These are phyloP conservation scores for Potentilla sterilis DNA, from an alignment of 306 rosid genomes.

Conservation along the genomic window DNA sequence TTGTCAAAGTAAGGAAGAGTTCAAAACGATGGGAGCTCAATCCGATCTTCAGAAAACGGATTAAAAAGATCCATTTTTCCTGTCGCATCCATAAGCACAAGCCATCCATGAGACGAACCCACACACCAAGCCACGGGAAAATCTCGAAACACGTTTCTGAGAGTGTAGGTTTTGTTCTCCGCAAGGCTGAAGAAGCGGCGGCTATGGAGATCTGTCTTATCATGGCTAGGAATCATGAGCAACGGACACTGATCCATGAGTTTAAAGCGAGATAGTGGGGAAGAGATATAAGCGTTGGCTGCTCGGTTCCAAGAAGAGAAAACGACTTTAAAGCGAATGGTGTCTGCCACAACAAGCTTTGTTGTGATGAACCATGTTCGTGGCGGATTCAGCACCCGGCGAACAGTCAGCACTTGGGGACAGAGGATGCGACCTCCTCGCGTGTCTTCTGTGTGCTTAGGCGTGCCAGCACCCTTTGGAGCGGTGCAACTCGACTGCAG, in stretches of 20 bases:
- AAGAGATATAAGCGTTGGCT: background rate
- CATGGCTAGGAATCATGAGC: constrained; percentile 2
- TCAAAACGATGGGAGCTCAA: background rate
- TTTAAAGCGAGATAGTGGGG: background rate
- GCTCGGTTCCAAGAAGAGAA: background rate
- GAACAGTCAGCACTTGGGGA: too few relatives aligned
- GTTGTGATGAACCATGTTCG: background rate
- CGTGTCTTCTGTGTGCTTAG: too few relatives aligned
- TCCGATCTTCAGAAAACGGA: background rate
- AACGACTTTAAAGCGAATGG: background rate
- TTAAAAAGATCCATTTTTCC: background rate
- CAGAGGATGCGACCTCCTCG: too few relatives aligned
- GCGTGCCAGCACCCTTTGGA: too few relatives aligned
- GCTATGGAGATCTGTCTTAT: background rate
- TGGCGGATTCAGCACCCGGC: too few relatives aligned
- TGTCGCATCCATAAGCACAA: background rate
- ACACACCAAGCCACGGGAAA: background rate
- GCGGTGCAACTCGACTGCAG: too few relatives aligned
- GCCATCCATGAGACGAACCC: constrained; percentile 4
- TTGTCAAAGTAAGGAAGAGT: background rate
- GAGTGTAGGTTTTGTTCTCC: background rate
- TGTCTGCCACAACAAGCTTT: background rate
- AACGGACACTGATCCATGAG: constrained; percentile 1
- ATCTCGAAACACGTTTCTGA: background rate
- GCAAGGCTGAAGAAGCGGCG: constrained; percentile 17